These are phyloP conservation scores for Monilinia fructigena DNA, from an alignment of 2,329 filamentous ascomycete species.

Conservation along the genomic window DNA sequence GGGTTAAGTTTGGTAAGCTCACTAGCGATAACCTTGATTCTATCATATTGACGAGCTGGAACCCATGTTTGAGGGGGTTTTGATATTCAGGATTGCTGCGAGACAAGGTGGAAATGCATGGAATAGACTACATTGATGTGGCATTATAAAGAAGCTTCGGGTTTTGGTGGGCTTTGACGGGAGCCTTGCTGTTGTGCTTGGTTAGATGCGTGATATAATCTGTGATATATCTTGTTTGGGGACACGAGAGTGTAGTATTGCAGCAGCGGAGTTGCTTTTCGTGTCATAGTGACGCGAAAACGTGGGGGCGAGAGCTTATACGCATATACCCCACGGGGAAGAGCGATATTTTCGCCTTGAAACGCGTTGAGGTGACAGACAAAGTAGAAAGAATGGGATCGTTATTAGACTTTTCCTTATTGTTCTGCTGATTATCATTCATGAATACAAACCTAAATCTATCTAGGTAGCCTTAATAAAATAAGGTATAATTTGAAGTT, in stretches of 20 bases:
- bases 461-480: too few relatives aligned
- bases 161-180: neutral
- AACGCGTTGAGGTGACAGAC: too few relatives aligned
- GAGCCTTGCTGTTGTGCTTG: neutral
- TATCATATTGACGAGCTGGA: too few relatives aligned
- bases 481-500: too few relatives aligned
- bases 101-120: too few relatives aligned
- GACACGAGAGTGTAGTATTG: neutral
- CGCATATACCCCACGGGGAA: conserved; percentile 6
- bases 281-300: neutral
- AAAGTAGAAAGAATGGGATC: too few relatives aligned
- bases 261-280: neutral
- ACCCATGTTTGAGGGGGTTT: neutral
- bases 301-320: neutral
- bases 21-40: neutral
- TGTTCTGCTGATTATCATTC: too few relatives aligned
- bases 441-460: too few relatives aligned
- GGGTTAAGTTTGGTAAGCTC: neutral
- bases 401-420: too few relatives aligned
- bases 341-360: too few relatives aligned
- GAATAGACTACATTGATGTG: neutral
- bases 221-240: neutral
- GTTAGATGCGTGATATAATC: neutral
- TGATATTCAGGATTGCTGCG: too few relatives aligned
- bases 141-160: neutral